Conservation (phyloP, 2,329 filamentous ascomycete genomes). For the Biscogniauxia mediterranea region DNA sequence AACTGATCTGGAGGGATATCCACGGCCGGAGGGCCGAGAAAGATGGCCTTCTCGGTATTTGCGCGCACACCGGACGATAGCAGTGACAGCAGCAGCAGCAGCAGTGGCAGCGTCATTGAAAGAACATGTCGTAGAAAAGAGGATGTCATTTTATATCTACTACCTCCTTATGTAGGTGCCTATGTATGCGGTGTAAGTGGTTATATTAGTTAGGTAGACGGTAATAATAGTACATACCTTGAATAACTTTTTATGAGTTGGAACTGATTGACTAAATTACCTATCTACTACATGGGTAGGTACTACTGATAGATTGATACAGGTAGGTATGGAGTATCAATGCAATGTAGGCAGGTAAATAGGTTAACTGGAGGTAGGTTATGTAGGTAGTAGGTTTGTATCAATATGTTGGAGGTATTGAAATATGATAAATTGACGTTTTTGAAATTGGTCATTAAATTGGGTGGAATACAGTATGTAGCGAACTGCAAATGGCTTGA, state of each 20-base stretch:
- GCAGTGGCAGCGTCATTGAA: constrained; percentile 4
- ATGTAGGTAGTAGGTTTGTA: not conserved
- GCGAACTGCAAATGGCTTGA: not conserved
- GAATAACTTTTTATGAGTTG: no score
- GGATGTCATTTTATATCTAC: constrained; percentile 14
- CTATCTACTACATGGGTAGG: no score
- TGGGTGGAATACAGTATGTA: not conserved
- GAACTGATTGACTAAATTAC: no score
- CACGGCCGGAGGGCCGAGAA: constrained; percentile 65
- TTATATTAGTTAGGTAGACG: no score
- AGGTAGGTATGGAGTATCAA: no score
- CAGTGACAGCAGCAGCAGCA: not conserved
- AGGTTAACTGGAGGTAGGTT: no score
- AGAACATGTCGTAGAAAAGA: constrained; percentile 13
- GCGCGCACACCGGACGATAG: constrained; percentile 42
- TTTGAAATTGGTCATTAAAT: not conserved
- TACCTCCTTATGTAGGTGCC: no score
- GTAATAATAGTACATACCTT: no score
- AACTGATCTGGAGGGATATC: constrained; percentile 55
- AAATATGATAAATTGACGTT: not conserved
- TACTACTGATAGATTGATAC: no score
- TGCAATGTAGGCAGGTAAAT: no score
- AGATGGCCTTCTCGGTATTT: constrained; percentile 91
- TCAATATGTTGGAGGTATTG: no score
- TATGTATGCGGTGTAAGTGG: no score